Percentiles rank a stretch among this genome's conserved stretches.
Conservation (phyloP, 2,329 filamentous ascomycete genomes). For the Dactylonectria macrodidyma region DNA sequence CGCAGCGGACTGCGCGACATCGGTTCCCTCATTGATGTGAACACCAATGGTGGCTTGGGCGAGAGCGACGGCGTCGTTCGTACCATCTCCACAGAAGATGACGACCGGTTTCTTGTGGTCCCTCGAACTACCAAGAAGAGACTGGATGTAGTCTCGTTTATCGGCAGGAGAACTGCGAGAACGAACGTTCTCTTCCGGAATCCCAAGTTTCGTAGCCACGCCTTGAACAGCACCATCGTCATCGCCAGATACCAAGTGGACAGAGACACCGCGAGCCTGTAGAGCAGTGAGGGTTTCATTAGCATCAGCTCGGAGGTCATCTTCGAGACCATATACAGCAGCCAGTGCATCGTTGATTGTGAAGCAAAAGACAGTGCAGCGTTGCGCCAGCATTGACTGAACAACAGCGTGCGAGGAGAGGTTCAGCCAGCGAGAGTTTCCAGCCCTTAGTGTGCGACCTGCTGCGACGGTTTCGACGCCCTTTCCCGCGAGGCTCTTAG, state of each 20-base stretch:
- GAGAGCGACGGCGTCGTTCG: slow-evolving; percentile 83
- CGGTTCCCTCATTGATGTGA: slow-evolving; percentile 74
- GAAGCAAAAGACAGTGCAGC: slow-evolving; percentile 65
- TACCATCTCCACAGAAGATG: slow-evolving; percentile 83
- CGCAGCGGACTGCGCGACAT: slow-evolving; percentile 77
- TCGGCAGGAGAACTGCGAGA: slow-evolving; percentile 62
- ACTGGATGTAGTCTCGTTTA: slow-evolving; percentile 62
- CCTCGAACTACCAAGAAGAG: slow-evolving; percentile 48
- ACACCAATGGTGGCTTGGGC: slow-evolving; percentile 80
- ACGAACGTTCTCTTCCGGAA: slow-evolving; percentile 55
- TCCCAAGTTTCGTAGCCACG: slow-evolving; percentile 57
- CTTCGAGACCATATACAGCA: slow-evolving; percentile 63
- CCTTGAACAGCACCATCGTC: slow-evolving; percentile 63
- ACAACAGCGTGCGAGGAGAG: slow-evolving; percentile 52
- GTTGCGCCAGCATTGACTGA: slow-evolving; percentile 51
- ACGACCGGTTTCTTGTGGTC: slow-evolving; percentile 58
- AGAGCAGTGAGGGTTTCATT: slow-evolving; percentile 53
- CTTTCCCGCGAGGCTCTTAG: slow-evolving; percentile 60
- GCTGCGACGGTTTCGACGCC: slow-evolving; percentile 58
- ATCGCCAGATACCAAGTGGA: slow-evolving; percentile 69
- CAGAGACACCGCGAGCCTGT: slow-evolving; percentile 54
- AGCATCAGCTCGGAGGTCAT: slow-evolving; percentile 62
- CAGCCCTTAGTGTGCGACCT: slow-evolving; percentile 58
- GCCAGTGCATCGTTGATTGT: slow-evolving; percentile 53
- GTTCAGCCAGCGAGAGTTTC: slow-evolving; percentile 66